Conservation (phyloP, 148 eudicot species). For the Suaeda aralocaspica region DNA sequence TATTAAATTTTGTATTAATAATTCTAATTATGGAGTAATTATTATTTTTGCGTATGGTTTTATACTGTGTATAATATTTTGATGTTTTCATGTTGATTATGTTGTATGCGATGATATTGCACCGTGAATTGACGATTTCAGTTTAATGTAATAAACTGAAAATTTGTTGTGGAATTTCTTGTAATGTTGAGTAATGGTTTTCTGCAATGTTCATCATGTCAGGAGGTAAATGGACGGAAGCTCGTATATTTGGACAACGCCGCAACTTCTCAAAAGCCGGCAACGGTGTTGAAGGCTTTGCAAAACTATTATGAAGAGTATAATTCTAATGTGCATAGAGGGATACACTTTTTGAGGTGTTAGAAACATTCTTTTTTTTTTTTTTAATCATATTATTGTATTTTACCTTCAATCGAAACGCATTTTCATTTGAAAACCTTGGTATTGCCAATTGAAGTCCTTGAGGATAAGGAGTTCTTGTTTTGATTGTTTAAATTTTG, state of each 20-base stretch:
- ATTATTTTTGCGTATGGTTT: no score
- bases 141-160: not conserved
- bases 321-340: constrained; percentile 96
- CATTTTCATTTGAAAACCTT: not conserved
- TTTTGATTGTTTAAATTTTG: not conserved
- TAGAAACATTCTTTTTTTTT: not conserved
- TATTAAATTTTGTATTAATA: not conserved
- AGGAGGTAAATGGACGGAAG: constrained; percentile 80
- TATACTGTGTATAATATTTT: no score
- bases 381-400: not conserved
- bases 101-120: not conserved
- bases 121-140: not conserved
- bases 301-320: constrained; percentile 68
- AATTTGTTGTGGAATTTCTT: not conserved
- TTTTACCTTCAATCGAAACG: not conserved
- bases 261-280: constrained; percentile 96
- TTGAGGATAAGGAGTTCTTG: not conserved
- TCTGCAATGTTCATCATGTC: constrained; percentile 15
- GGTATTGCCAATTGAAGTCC: not conserved
- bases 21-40: not conserved
- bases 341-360: constrained; percentile 88
- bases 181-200: not conserved
- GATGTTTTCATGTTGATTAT: no score
- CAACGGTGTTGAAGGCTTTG: constrained; percentile 64
- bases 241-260: constrained; percentile 95